phyloP scores from a whole-genome alignment of 140 eudicot species.

The Anethum foeniculum region DNA sequence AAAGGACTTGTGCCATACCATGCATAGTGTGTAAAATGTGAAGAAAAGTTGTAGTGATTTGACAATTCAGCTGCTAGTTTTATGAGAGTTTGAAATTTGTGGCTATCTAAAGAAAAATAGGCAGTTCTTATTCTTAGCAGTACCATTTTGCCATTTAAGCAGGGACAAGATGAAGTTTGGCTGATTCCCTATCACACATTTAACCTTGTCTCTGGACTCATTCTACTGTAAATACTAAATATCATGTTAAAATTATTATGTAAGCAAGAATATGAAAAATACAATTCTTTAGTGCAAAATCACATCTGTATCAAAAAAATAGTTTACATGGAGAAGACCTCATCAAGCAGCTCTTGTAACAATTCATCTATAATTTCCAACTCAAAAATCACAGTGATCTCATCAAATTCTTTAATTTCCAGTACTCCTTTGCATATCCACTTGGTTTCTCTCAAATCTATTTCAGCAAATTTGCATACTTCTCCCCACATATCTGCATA shows the following conservation, averaged over 20 bases:
- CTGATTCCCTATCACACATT: not conserved
- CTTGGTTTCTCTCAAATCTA: slow-evolving; percentile 22
- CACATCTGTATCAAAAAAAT: too few species aligned
- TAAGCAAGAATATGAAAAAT: not conserved
- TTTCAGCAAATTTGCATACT: slow-evolving; percentile 29
- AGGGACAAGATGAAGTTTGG: not conserved
- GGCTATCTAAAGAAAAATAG: not conserved
- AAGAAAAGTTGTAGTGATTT: slow-evolving; percentile 5
- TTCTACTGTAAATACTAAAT: not conserved
- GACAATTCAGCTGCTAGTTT: not conserved
- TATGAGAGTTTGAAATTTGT: slow-evolving; percentile 1
- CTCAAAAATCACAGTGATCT: slow-evolving; percentile 27
- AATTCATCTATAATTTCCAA: slow-evolving; percentile 44
- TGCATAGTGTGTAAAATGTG: not conserved
- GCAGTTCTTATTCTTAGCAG: not conserved
- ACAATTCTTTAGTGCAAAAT: not conserved
- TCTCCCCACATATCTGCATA: slow-evolving; percentile 34
- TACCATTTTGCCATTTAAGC: not conserved
- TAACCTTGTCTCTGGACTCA: not conserved
- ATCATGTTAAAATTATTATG: not conserved
- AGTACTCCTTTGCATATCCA: slow-evolving; percentile 19
- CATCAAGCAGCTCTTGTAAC: slow-evolving; percentile 41
- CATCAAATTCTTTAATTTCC: slow-evolving; percentile 15
- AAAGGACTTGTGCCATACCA: not conserved
- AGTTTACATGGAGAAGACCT: slow-evolving; percentile 3